phyloP scores from a whole-genome alignment of 192 early-diverging fungal species.

The Coemansia umbellata region DNA sequence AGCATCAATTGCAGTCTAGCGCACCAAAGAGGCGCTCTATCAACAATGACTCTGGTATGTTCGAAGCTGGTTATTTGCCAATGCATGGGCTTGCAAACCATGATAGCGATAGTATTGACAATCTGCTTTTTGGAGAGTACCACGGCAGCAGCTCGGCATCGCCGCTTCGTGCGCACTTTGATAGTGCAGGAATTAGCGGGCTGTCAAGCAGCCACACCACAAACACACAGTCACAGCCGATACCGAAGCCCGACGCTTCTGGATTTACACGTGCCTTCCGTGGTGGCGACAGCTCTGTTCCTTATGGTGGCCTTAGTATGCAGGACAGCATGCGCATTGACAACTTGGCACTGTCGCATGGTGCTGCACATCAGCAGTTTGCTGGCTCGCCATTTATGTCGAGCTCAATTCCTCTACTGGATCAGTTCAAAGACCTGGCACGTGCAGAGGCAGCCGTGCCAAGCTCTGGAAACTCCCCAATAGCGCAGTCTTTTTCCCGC shows the following conservation, averaged over 20 bases:
- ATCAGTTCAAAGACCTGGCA: conserved; percentile 30
- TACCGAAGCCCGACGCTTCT: conserved; percentile 23
- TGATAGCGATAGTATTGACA: conserved; percentile 4
- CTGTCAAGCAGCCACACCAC: conserved; percentile 1
- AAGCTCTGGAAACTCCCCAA: conserved; percentile 29
- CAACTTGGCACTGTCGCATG: conserved; percentile 39
- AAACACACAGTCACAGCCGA: conserved; percentile 40
- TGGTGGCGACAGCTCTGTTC: conserved; percentile 5
- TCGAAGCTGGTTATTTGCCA: background rate
- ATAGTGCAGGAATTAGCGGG: conserved; percentile 3
- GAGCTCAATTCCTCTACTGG: conserved; percentile 46
- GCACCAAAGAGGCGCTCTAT: background rate
- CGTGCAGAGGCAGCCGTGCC: conserved; percentile 11
- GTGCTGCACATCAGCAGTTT: conserved; percentile 35
- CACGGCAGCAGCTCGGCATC: conserved; percentile 14
- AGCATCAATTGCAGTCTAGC: background rate
- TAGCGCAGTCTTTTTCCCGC: conserved; percentile 33
- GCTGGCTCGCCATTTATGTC: conserved; percentile 41
- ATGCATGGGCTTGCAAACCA: background rate
- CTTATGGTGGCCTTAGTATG: conserved; percentile 30
- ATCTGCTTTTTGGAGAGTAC: conserved; percentile 8
- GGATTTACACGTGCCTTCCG: conserved; percentile 19
- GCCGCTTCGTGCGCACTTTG: conserved; percentile 22
- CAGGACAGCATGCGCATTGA: conserved; percentile 48
- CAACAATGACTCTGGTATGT: conserved; percentile 4